Base-by-base conservation (phyloP, 2,329 filamentous ascomycete genomes). In the Colletotrichum sp. region DNA sequence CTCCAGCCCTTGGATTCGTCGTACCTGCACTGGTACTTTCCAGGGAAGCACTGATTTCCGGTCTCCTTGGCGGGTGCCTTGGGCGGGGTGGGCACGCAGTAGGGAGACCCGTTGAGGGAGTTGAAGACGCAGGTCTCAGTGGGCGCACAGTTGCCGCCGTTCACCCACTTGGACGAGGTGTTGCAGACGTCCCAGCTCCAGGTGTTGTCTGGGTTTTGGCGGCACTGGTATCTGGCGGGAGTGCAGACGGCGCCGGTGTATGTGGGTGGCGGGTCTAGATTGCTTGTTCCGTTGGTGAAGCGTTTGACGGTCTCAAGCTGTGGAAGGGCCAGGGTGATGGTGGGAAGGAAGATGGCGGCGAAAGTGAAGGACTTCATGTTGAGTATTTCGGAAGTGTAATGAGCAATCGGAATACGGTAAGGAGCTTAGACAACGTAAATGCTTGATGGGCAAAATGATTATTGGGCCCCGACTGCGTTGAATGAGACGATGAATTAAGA, bases 101-200 rank as follows among this genome's bases (percentile, higher is more conserved):
- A 72, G 10, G 75, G 75, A 5, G 63, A 59, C 5, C 57, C 67
- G 67, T 77, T 77, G 67, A 67, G 52, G 26, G 71, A 48, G 68
- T 75, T 77, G 67, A 77, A 74, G 67, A 57, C 48, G 72, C 75
- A 77, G 64, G 48, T 74, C 18, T 77, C 67, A 21, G 21, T n/a
- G 8, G 63, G 15, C 6, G n/a, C 12, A 39, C 75, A 77, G 34
- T 30, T 28, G 6, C 75, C 75, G 61, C 72, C 39, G 28, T 39
- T 64, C 13, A 57, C 39, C 69, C 60, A 66, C 18, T 64, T 48
- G 9, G 34, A 65, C 13, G 39, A 61, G 39, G 36, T 24, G 48
- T 65, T 26, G 39, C 60, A 71, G 24, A 71, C 60, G 32, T 71
- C 60, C 60, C 69, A 71, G 60, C 69, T 28, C 60, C 43, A 71